Evolutionary conservation across 1,139 yeast species (phyloP).

Genomic region (Magnusiomyces suaveolens): DNA sequence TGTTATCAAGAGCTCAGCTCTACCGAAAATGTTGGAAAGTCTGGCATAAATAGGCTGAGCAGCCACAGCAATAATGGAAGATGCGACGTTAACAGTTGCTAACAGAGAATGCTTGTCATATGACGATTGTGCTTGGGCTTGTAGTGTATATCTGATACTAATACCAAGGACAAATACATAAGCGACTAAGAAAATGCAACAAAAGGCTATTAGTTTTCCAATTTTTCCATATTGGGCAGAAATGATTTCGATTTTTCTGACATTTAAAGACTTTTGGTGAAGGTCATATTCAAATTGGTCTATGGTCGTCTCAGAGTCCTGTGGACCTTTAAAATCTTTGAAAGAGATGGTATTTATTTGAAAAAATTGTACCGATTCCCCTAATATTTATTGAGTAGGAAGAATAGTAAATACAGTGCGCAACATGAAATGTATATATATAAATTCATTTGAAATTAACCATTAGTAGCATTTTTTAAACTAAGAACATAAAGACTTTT

Average conservation of each 20-base stretch:
- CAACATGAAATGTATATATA: too few species aligned
- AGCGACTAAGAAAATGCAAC: slow-evolving; percentile 49
- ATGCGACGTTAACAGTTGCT: slow-evolving; percentile 55
- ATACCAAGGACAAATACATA: slow-evolving; percentile 63
- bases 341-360: too few species aligned
- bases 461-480: too few species aligned
- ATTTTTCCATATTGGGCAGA: slow-evolving; percentile 28
- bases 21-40: slow-evolving; percentile 60
- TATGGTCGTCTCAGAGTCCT: too few species aligned
- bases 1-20: slow-evolving; percentile 46
- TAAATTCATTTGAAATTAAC: too few species aligned
- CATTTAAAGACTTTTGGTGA: slow-evolving; percentile 28
- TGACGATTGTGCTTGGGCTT: slow-evolving; percentile 47
- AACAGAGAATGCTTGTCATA: slow-evolving; percentile 50
- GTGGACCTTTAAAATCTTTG: too few species aligned
- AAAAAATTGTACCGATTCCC: too few species aligned
- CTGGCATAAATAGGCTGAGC: slow-evolving; percentile 64
- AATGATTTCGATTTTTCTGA: slow-evolving; percentile 31
- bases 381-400: too few species aligned
- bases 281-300: too few species aligned
- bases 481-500: too few species aligned
- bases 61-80: slow-evolving; percentile 60
- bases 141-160: slow-evolving; percentile 42
- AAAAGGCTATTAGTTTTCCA: slow-evolving; percentile 37
- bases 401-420: too few species aligned